Base-by-base conservation (phyloP, 2,329 filamentous ascomycete genomes). In the Colletotrichum sp. region DNA sequence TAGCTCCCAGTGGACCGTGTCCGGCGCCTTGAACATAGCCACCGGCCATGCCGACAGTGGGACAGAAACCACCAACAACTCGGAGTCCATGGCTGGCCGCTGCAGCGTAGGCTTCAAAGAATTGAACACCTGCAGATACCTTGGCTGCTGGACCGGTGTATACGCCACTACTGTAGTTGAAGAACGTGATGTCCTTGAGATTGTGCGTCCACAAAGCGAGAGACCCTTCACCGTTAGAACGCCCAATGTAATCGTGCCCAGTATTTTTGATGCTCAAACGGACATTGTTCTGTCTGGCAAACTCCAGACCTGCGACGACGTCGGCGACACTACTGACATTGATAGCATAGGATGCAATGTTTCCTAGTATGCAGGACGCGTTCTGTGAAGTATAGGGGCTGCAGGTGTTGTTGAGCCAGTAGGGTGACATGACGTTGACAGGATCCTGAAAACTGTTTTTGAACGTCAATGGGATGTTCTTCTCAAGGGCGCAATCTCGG, bases 21-120 rank as follows among this genome's bases (percentile, higher is more conserved):
- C 91, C 90, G n/a, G 89, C 90, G 4, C 89, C 90, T 79, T 89
- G 87, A 2, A 83, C 86, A 76, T 89, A 92, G 2, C 90, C 90
- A 13, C 90, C 90, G 0, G 88, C 87, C 9, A 89, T 75, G 6
- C 89, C 90, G 6, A 91, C 89, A 1, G 85, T 88, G 2, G 86
- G 82, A 76, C 86, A 89, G 30, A 86, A 83, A 0, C 89, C 90
- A 15, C 84, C 85, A 1, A 91, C 84, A 3, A 89, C 82, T 4
- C 84, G 81, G 2, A 88, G 78, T n/a, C 87, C 85, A 32, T 81
- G 55, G 0, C 78, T 76, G 57, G 87, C 78, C 3, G 88, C 87
- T 36, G 85, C 81, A 28, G 82, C 80, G 32, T 89, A 84, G 1
- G 87, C 83, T 52, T 90, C 75, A 88, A 86, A 24, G 6, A 59